These are phyloP conservation scores for Glaciozyma antarctica DNA, from an alignment of 768 basidiomycete species.

Conservation along the genomic window DNA sequence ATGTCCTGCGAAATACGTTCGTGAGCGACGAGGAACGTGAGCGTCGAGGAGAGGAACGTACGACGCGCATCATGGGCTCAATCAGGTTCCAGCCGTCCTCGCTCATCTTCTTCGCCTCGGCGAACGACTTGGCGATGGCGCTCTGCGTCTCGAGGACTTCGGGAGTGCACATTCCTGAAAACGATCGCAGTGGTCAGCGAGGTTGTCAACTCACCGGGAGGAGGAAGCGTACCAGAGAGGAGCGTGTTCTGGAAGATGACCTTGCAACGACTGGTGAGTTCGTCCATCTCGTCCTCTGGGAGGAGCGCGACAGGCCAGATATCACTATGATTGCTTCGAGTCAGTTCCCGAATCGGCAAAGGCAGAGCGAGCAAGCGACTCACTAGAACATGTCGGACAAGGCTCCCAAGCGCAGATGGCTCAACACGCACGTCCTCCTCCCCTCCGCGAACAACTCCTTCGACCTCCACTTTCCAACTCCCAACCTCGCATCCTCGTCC, in stretches of 20 bases:
- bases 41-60: background rate
- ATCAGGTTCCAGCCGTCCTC: constrained; percentile 8
- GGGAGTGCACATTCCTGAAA: constrained; percentile 22
- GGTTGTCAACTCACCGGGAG: no score
- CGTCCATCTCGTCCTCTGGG: constrained; percentile 15
- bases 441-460: constrained; percentile 39
- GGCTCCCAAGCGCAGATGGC: constrained; percentile 34
- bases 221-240: constrained; percentile 5
- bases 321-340: background rate
- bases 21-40: background rate
- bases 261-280: background rate
- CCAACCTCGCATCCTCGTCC: constrained; percentile 38
- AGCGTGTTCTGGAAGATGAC: constrained; percentile 14
- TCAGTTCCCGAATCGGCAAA: no score
- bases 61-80: constrained; percentile 15
- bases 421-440: constrained; percentile 38
- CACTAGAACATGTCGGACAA: background rate
- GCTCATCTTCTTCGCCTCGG: background rate
- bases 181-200: no score
- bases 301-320: constrained; percentile 10
- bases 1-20: background rate
- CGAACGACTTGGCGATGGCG: constrained; percentile 15
- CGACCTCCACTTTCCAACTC: constrained; percentile 40
- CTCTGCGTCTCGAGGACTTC: constrained; percentile 28
- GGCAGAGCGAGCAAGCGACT: background rate